Percentiles rank a stretch among this genome's conserved stretches.
Conservation (phyloP, 345 rosid species). For the Viola odorata region DNA sequence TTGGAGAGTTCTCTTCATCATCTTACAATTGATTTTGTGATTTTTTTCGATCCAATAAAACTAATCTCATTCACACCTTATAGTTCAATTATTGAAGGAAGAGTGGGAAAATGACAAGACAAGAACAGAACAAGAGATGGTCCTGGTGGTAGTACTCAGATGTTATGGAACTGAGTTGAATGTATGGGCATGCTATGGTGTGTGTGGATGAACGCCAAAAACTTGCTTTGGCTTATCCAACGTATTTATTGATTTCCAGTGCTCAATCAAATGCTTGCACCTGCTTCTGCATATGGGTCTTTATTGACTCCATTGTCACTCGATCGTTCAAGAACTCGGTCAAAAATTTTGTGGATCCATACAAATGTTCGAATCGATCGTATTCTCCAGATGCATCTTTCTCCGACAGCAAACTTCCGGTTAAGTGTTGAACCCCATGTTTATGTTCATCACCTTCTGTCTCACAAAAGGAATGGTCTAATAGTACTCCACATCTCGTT, state of each 20-base stretch:
- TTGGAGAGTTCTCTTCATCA: too few relatives aligned
- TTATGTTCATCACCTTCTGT: constrained; percentile 7
- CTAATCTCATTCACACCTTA: too few relatives aligned
- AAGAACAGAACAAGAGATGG: not conserved
- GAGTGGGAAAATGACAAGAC: too few relatives aligned
- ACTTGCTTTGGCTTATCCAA: constrained; percentile 10
- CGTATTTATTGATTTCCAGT: constrained; percentile 2
- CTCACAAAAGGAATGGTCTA: not conserved
- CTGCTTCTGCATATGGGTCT: constrained; percentile 18
- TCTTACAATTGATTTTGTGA: too few relatives aligned
- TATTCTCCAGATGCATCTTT: constrained; percentile 17
- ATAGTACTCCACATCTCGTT: too few relatives aligned
- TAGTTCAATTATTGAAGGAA: too few relatives aligned
- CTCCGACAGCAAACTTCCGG: constrained; percentile 25
- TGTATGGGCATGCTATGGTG: constrained; percentile 10
- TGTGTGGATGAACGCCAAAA: constrained; percentile 3
- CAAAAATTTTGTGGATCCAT: constrained; percentile 1
- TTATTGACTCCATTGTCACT: constrained; percentile 17
- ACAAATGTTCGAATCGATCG: constrained; percentile 5
- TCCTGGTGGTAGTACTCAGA: not conserved
- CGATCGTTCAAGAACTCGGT: constrained; percentile 3
- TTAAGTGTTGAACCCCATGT: not conserved
- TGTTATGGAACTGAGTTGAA: not conserved
- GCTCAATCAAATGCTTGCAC: constrained; percentile 9
- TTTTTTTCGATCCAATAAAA: too few relatives aligned